phyloP scores from a whole-genome alignment of 768 basidiomycete species.

The Macrolepiota dolichaula region DNA sequence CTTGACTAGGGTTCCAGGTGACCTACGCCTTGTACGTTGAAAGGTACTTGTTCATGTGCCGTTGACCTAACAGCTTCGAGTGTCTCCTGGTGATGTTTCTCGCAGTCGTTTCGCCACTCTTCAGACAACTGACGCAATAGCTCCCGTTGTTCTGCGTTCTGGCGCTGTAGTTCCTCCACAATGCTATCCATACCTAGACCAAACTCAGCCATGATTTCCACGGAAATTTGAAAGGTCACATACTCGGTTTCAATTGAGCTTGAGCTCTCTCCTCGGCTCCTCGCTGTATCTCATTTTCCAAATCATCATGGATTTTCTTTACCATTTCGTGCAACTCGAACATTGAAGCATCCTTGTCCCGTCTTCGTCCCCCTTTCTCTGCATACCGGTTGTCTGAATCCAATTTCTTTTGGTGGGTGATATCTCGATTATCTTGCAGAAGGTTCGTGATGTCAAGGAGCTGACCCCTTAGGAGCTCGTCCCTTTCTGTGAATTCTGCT shows the following conservation, averaged over 20 bases:
- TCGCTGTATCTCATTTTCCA: conserved; percentile 46
- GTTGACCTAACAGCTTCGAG: conserved; percentile 66
- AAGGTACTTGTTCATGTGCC: conserved; percentile 73
- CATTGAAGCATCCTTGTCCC: conserved; percentile 55
- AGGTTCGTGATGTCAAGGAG: conserved; percentile 71
- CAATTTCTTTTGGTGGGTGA: conserved; percentile 56
- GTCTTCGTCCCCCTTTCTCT: conserved; percentile 56
- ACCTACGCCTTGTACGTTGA: conserved; percentile 80
- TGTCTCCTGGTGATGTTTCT: conserved; percentile 63
- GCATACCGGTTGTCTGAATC: conserved; percentile 59
- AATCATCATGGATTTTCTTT: conserved; percentile 51
- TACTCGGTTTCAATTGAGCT: conserved; percentile 56
- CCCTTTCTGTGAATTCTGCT: conserved; percentile 53
- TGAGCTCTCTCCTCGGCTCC: conserved; percentile 52
- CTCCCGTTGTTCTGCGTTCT: conserved; percentile 59
- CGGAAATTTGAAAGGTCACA: conserved; percentile 17
- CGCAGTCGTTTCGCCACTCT: conserved; percentile 66
- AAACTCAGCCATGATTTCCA: conserved; percentile 14
- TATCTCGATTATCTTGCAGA: conserved; percentile 63
- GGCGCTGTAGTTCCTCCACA: conserved; percentile 53
- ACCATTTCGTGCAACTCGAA: conserved; percentile 62
- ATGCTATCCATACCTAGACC: conserved; percentile 54
- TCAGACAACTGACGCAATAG: conserved; percentile 53
- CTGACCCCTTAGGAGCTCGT: conserved; percentile 57
- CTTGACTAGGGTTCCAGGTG: not conserved